Conservation (phyloP, 2,329 filamentous ascomycete species). For the Pseudogymnoascus sp. region DNA sequence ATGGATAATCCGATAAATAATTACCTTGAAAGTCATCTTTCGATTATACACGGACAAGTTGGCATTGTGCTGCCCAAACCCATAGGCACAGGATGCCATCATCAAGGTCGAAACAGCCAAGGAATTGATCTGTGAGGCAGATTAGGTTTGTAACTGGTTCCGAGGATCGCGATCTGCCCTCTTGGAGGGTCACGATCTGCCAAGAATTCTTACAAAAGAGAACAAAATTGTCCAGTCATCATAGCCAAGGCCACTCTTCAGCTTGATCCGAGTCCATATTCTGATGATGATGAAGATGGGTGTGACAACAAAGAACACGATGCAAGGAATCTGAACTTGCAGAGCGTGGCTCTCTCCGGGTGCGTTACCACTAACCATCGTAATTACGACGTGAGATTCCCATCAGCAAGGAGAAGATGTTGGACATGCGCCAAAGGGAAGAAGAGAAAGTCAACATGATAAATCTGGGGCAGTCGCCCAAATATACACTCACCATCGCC, state of each 20-base stretch:
- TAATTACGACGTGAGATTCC: background rate
- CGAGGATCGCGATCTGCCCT: background rate
- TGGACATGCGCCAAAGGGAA: background rate
- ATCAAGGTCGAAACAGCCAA: constrained; percentile 29
- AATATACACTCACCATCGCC: background rate
- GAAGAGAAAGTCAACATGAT: background rate
- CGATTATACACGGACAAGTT: constrained; percentile 33
- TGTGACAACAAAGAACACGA: constrained; percentile 42
- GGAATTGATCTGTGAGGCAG: constrained; percentile 31
- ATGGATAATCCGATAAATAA: background rate
- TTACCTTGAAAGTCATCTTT: constrained; percentile 33
- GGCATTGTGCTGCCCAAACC: constrained; percentile 38
- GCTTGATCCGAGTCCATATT: constrained; percentile 37
- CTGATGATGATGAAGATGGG: constrained; percentile 37
- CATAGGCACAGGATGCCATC: constrained; percentile 34
- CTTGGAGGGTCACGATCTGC: constrained; percentile 9
- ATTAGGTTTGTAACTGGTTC: background rate
- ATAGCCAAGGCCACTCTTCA: constrained; percentile 33
- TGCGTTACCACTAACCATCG: constrained; percentile 2
- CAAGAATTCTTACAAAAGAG: constrained; percentile 34
- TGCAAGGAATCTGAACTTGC: constrained; percentile 37
- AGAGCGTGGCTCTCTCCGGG: constrained; percentile 2
- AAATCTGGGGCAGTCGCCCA: background rate
- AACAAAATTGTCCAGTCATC: constrained; percentile 41
- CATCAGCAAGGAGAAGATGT: background rate